A percentile compares a stretch with the other conserved stretches of the same genome.
Evolutionary conservation across 768 basidiomycete species (phyloP).

Genomic region (Lentinus brumalis): DNA sequence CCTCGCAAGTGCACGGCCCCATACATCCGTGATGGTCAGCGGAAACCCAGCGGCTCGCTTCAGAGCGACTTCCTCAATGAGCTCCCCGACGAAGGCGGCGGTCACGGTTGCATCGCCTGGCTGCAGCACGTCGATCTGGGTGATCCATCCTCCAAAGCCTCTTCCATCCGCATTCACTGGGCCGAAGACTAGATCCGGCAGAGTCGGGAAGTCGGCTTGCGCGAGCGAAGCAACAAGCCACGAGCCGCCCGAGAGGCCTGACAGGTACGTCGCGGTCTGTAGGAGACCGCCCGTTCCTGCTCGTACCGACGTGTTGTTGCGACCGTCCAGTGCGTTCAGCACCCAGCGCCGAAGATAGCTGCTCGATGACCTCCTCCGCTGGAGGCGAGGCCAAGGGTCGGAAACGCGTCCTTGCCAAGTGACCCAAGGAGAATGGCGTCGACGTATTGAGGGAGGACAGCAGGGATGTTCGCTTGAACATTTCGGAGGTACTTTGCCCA

Average conservation of each 20-base stretch:
- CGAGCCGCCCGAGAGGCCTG: slow-evolving; percentile 62
- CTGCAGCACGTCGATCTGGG: slow-evolving; percentile 41
- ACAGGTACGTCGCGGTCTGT: slow-evolving; percentile 53
- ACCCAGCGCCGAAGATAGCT: slow-evolving; percentile 56
- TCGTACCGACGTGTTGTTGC: slow-evolving; percentile 43
- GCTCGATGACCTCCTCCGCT: slow-evolving; percentile 63
- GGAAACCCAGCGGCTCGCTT: slow-evolving; percentile 47
- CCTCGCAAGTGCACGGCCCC: slow-evolving; percentile 66
- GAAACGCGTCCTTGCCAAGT: slow-evolving; percentile 23
- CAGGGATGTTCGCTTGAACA: slow-evolving; percentile 25
- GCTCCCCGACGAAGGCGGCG: slow-evolving; percentile 54
- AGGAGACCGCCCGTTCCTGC: slow-evolving; percentile 53
- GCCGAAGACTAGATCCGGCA: slow-evolving; percentile 62
- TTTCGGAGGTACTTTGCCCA: slow-evolving; percentile 44
- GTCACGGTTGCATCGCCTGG: slow-evolving; percentile 50
- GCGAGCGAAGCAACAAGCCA: slow-evolving; percentile 67
- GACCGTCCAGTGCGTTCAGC: slow-evolving; percentile 49
- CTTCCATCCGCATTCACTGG: slow-evolving; percentile 52
- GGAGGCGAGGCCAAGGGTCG: slow-evolving; percentile 49
- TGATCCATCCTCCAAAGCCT: slow-evolving; percentile 59
- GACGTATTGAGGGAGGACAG: slow-evolving; percentile 37
- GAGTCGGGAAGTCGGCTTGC: slow-evolving; percentile 62
- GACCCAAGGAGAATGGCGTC: slow-evolving; percentile 30
- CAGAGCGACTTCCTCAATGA: slow-evolving; percentile 54
- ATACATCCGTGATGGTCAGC: slow-evolving; percentile 54